Evolutionary conservation across 129 eudicot genomes (phyloP), one percentile per base, ranked within the genome.

Genomic region (Gnaphalium uliginosum): DNA sequence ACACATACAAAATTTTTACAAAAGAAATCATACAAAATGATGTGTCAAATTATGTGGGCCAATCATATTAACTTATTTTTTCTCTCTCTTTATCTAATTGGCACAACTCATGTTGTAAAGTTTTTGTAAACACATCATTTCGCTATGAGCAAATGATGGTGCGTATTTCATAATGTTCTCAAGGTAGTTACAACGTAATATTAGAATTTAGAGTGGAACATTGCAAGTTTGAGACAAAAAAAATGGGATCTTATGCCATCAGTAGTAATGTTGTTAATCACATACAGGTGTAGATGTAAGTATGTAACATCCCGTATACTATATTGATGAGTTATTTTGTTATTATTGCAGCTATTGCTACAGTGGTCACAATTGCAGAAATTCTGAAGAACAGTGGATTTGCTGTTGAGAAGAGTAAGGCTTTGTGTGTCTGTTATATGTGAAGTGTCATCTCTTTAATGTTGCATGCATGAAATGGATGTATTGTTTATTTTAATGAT

Each of bases 331-430:
- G n/a, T 33, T 56, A 23, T 33, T 68, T 50, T 64, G 65, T 77
- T 76, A 69, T 65, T 6, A 71, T 4, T 87, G 85, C 94, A 92
- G 98, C 96, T 53, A 90, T 92, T 75, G 88, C 96, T 11, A 92
- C 96, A 10, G 98, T 89, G 54, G 96, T 92, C 60, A 86, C 88
- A 14, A 66, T 92, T 73, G 92, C 96, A 22, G 96, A 92, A 76
- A 92, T 92, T 72, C 85, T 92, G 32, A 92, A 92, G 78, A 92
- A 92, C 76, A 86, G 86, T 73, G 98, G 94, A 68, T 87, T 78
- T 26, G 98, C 95, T 25, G 84, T 85, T 62, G 98, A 92, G 85
- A 92, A 86, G 81, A 92, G 98, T 90, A 86, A 84, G 95, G 19
- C 64, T 69, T 18, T 68, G 58, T 21, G 37, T 37, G 25, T 8